phyloP scores from a whole-genome alignment of 805 yeast genomes.

The Yamadazyma philogaea region DNA sequence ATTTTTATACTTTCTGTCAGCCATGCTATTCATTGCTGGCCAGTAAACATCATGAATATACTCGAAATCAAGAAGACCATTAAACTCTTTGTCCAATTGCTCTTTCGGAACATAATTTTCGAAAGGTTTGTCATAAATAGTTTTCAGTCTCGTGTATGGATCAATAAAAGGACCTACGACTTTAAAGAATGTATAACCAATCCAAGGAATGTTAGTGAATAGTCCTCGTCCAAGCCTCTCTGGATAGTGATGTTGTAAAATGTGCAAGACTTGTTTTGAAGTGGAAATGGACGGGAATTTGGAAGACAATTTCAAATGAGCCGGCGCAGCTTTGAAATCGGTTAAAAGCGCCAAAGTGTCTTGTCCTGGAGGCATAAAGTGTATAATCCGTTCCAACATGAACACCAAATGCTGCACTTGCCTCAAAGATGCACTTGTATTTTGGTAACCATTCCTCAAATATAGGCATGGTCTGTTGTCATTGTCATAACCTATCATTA shows the following conservation, averaged over 20 bases:
- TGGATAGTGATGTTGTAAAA: constrained; percentile 57
- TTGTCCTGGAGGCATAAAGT: constrained; percentile 57
- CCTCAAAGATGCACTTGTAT: constrained; percentile 48
- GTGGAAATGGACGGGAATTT: constrained; percentile 49
- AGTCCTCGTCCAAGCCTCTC: constrained; percentile 55
- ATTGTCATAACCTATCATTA: constrained; percentile 53
- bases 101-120: constrained; percentile 51
- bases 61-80: constrained; percentile 48
- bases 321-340: constrained; percentile 50
- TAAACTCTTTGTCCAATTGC: constrained; percentile 50
- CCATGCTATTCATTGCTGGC: constrained; percentile 47
- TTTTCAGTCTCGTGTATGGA: constrained; percentile 56
- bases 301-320: constrained; percentile 33
- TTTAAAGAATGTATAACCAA: constrained; percentile 54
- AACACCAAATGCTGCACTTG: constrained; percentile 57
- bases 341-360: constrained; percentile 53
- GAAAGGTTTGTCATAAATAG: constrained; percentile 56
- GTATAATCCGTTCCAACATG: constrained; percentile 53
- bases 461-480: constrained; percentile 53
- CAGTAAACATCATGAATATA: constrained; percentile 54
- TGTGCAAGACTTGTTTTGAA: constrained; percentile 48
- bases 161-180: constrained; percentile 57
- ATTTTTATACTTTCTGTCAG: constrained; percentile 32
- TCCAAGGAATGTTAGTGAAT: constrained; percentile 55
- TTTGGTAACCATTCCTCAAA: constrained; percentile 53